Evolutionary conservation across 768 basidiomycete genomes (phyloP), one percentile per base, ranked within the genome.

Genomic region (Mycena crocata): DNA sequence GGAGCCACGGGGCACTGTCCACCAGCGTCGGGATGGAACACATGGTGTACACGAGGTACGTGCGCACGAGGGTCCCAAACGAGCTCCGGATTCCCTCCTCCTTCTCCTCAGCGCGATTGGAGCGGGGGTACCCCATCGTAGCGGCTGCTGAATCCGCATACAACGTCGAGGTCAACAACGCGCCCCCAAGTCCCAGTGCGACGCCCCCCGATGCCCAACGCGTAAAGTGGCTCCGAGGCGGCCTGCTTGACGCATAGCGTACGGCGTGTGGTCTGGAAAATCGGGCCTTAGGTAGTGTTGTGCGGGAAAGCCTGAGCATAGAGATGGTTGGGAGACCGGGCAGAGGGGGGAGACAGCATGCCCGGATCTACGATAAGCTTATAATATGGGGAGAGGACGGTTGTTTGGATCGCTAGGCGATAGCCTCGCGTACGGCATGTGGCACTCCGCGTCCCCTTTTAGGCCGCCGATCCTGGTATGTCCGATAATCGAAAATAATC

Each of bases 41-140:
- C 76, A 93, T 83, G 8, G 91, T 84, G 80, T 93, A 97, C 31
- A 97, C 95, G 34, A 91, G 75, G 72, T 96, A 97, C 2, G 93
- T 80, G 40, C 95, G 87, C 50, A 93, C 64, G 24, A 93, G 85
- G 1, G 80, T 69, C 24, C 73, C 55, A 8, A 87, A 72, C 0
- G 83, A 65, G 32, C 75, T 57, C 7, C 56, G 60, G 2, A 35
- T 26, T 32, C 32, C 26, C 24, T 72, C 69, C 19, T 51, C 64
- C 8, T 48, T 57, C 13, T 35, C 3, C 50, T 52, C 62, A 35
- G 54, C 5, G 26, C 46, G 3, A 7, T 37, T 56, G 37, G 64
- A 9, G 0, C 19, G 24, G 6, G 65, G 59, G 24, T 59, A 32
- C 12, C 64, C 10, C 19, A 63, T 45, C 31, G 52, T n/a, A n/a